A percentile compares a stretch with the other conserved stretches of the same genome.
Conservation (phyloP, 306 rosid species). For the Alnus glutinosa region DNA sequence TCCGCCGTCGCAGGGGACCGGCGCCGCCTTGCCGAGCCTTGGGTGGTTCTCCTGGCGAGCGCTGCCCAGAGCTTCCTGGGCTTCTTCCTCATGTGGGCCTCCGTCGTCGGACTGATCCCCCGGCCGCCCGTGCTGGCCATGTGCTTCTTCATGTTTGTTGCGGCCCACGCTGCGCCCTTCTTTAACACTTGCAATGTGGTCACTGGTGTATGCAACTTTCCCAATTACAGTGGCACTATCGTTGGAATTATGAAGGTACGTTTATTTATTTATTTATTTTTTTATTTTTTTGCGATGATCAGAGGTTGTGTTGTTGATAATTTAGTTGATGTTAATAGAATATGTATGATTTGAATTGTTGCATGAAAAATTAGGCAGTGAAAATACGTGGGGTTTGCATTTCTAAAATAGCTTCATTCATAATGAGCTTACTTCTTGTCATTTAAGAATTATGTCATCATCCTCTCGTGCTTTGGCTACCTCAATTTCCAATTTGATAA, state of each 20-base stretch:
- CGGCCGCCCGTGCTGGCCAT: conserved; percentile 67
- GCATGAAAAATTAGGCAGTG: too few relatives aligned
- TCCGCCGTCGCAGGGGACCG: conserved; percentile 49
- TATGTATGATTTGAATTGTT: too few relatives aligned
- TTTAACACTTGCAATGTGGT: conserved; percentile 74
- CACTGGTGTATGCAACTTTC: conserved; percentile 70
- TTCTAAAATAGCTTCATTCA: too few relatives aligned
- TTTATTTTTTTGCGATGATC: not conserved
- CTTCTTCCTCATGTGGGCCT: conserved; percentile 70
- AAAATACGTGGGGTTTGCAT: too few relatives aligned
- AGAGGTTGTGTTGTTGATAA: not conserved
- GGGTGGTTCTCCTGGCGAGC: conserved; percentile 66
- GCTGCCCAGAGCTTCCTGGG: conserved; percentile 64
- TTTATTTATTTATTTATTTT: not conserved
- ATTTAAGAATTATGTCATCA: too few relatives aligned
- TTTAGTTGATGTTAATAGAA: not conserved
- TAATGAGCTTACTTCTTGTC: too few relatives aligned
- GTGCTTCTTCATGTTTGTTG: conserved; percentile 68
- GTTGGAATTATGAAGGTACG: conserved; percentile 85
- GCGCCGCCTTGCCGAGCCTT: conserved; percentile 50
- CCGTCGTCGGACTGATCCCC: conserved; percentile 57
- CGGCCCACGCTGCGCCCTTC: conserved; percentile 64
- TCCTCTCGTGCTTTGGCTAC: too few relatives aligned
- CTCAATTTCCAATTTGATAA: too few relatives aligned
- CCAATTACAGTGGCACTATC: conserved; percentile 69